Evolutionary conservation across 2,329 filamentous ascomycete species (phyloP), one percentile per base, ranked within the genome.

Genomic region (Botryotinia globosa): DNA sequence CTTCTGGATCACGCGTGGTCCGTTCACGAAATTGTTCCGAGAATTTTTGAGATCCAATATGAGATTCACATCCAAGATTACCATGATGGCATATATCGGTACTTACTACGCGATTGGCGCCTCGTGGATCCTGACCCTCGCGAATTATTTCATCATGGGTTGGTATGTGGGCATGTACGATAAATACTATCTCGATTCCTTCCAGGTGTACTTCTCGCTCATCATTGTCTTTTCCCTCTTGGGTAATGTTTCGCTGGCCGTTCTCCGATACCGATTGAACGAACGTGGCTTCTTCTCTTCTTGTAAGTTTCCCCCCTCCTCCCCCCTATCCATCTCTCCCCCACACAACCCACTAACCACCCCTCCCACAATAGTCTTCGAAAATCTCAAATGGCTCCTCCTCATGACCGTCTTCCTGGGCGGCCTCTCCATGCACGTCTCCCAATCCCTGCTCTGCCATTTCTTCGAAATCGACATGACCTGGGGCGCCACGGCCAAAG

Each of bases 381-480:
- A 90, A 80, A 90, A 90, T 82, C 87, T 94, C 83, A 92, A 91
- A 82, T 94, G 92, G 92, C 89, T 91, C 25, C 82, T 91, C 72
- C 85, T 92, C 82, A 85, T 95, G 66, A 91, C 90, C 74, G 90
- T 96, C 81, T 97, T 96, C 85, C 85, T 97, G 25, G 93, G 93
- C 67, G 93, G 93, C 54, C 85, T 96, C 69, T 92, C 90, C 1
- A 87, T 97, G 56, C 93, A 97, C 83, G 88, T 97, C 66, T 92
- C 89, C 44, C 91, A 94, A 80, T 93, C 93, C 1, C 85, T 97
- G 42, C 83, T 96, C 66, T 87, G 89, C 6, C 94, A 97, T 84
- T 93, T 96, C 88, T 93, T 96, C 80, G 89, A 92, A 83, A 89
- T 95, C 80, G 87, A 96, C 82, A 95, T 96, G 91, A 89, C 88